Conservation (phyloP, 2,329 filamentous ascomycete species). For the Aureobasidium lini region DNA sequence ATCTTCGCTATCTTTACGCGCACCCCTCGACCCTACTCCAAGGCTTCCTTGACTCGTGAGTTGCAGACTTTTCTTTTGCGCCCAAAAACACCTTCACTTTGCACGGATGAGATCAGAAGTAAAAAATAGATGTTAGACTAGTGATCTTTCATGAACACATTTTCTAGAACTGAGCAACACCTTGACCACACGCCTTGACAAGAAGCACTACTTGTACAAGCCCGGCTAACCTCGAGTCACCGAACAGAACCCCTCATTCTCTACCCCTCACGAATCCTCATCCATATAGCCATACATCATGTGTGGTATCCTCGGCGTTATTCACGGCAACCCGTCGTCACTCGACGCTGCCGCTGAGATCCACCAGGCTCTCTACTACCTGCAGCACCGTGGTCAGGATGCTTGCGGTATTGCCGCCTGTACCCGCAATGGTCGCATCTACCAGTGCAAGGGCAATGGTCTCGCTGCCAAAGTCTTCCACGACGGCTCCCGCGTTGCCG, state of each 20-base stretch:
- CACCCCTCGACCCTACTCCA: neutral
- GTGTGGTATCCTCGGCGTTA: constrained; percentile 46
- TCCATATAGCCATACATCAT: constrained; percentile 28
- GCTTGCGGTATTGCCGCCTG: constrained; percentile 75
- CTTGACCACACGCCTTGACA: neutral
- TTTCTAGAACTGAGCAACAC: constrained; percentile 5
- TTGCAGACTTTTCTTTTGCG: constrained; percentile 1
- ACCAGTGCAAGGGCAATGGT: constrained; percentile 84
- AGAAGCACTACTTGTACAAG: neutral
- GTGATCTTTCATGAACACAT: constrained; percentile 23
- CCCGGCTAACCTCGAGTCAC: constrained; percentile 12
- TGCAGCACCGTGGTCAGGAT: constrained; percentile 68
- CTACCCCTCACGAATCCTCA: neutral
- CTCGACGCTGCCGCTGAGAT: constrained; percentile 29
- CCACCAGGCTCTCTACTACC: constrained; percentile 32
- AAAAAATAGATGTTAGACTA: constrained; percentile 38
- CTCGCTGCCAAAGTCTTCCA: constrained; percentile 80
- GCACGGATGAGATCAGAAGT: constrained; percentile 20
- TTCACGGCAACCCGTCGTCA: constrained; percentile 35
- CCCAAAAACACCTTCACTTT: neutral
- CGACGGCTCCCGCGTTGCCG: constrained; percentile 64
- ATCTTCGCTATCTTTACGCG: neutral
- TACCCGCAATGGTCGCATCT: constrained; percentile 69
- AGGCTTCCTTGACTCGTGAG: constrained; percentile 4
- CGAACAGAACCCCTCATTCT: neutral